Conservation (phyloP, 768 basidiomycete species). For the Gyrodon lividus region DNA sequence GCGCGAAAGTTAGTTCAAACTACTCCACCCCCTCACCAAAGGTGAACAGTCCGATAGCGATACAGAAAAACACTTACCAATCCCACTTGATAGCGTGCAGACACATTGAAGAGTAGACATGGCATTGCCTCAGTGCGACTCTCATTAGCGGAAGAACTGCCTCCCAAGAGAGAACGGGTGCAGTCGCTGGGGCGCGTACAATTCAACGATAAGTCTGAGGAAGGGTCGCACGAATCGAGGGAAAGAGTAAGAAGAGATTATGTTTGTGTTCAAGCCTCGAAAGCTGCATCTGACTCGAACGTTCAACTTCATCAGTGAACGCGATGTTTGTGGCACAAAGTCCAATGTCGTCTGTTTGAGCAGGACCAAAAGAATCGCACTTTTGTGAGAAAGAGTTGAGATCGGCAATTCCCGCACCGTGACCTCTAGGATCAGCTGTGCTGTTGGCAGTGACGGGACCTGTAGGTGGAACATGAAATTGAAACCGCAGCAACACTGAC, state of each 20-base stretch:
- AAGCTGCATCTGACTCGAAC: neutral
- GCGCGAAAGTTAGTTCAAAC: too few species aligned
- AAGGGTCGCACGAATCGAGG: neutral
- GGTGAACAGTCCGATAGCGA: too few species aligned
- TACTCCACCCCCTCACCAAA: too few species aligned
- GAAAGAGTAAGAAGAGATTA: neutral
- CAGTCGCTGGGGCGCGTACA: neutral
- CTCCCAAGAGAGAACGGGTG: neutral
- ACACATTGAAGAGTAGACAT: neutral
- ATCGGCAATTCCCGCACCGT: neutral
- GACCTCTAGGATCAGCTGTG: neutral
- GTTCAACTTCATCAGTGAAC: neutral
- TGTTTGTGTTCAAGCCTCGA: neutral
- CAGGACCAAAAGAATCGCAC: neutral
- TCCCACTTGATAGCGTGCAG: neutral
- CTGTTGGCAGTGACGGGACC: too few species aligned
- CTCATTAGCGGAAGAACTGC: neutral
- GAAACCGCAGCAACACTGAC: too few species aligned
- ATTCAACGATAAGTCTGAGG: neutral
- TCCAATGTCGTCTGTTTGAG: neutral
- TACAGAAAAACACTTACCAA: too few species aligned
- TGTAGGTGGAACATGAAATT: too few species aligned
- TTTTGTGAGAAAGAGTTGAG: neutral
- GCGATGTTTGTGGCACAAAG: neutral
- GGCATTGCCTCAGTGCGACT: neutral